These are phyloP conservation scores for Helotiales sp. DNA, from an alignment of 2,329 filamentous ascomycete genomes.

Conservation along the genomic window DNA sequence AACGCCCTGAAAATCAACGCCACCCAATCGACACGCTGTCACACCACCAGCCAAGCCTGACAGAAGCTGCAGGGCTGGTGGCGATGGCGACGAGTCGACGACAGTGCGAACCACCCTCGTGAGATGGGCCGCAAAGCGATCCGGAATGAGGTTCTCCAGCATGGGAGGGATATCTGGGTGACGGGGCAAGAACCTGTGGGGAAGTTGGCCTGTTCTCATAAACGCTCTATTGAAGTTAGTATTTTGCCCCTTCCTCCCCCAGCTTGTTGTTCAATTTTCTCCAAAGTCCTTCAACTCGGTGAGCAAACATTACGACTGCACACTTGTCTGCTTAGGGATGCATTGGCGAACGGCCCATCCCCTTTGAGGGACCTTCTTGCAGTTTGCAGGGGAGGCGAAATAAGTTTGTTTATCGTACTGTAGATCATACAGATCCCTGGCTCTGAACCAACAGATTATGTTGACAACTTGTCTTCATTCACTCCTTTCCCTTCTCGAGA, in stretches of 20 bases:
- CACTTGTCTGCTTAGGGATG: not conserved
- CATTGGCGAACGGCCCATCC: not conserved
- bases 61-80: not conserved
- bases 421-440: slow-evolving; percentile 2
- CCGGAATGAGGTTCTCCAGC: not conserved
- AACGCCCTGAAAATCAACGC: not conserved
- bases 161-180: not conserved
- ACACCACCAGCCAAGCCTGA: not conserved
- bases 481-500: not conserved
- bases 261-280: not conserved
- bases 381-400: slow-evolving; percentile 2
- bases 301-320: not conserved
- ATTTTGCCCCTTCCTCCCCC: not conserved
- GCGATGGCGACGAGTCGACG: not conserved
- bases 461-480: not conserved
- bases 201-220: not conserved
- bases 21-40: not conserved
- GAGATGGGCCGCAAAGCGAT: not conserved
- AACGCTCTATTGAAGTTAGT: not conserved
- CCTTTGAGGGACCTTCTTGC: slow-evolving; percentile 4
- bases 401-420: not conserved
- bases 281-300: not conserved
- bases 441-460: not conserved
- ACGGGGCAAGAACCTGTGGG: not conserved
- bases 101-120: not conserved